phyloP scores from a whole-genome alignment of 495 filamentous ascomycete genomes.

The Penicillium fimorum region DNA sequence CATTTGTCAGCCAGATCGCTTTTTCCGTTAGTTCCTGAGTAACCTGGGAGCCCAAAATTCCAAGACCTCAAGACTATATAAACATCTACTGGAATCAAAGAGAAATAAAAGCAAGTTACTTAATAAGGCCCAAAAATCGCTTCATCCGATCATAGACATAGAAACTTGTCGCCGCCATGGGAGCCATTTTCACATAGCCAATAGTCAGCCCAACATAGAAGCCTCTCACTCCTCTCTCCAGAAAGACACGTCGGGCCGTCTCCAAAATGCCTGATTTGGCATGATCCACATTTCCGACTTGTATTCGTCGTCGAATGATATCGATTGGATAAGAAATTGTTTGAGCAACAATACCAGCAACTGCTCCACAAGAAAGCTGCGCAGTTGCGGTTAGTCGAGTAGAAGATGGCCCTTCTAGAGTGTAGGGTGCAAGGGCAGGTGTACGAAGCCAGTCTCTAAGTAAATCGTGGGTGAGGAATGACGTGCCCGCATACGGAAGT shows the following conservation, averaged over 20 bases:
- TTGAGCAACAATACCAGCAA: constrained; percentile 80
- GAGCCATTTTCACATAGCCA: constrained; percentile 87
- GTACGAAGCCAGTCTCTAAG: constrained; percentile 69
- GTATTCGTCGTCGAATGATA: constrained; percentile 84
- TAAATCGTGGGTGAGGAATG: constrained; percentile 88
- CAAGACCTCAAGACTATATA: background rate
- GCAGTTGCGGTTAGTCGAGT: constrained; percentile 61
- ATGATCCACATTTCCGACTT: constrained; percentile 84
- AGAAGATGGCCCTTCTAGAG: constrained; percentile 50
- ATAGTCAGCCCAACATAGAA: constrained; percentile 90
- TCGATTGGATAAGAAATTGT: constrained; percentile 88
- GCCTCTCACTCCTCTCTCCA: constrained; percentile 69
- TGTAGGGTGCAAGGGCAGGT: constrained; percentile 57
- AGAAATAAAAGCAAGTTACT: background rate
- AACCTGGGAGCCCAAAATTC: background rate
- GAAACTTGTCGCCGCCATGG: constrained; percentile 76
- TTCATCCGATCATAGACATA: constrained; percentile 67
- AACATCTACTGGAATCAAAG: background rate
- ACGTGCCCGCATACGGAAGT: constrained; percentile 90
- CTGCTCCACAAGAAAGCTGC: constrained; percentile 73
- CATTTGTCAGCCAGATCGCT: background rate
- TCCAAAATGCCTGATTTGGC: constrained; percentile 74
- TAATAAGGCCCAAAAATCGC: background rate
- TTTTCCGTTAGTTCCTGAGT: background rate
- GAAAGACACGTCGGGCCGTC: constrained; percentile 65